These are phyloP conservation scores for Cryptosporidium canis DNA, from an alignment of 169 alveolate species.

Conservation along the genomic window DNA sequence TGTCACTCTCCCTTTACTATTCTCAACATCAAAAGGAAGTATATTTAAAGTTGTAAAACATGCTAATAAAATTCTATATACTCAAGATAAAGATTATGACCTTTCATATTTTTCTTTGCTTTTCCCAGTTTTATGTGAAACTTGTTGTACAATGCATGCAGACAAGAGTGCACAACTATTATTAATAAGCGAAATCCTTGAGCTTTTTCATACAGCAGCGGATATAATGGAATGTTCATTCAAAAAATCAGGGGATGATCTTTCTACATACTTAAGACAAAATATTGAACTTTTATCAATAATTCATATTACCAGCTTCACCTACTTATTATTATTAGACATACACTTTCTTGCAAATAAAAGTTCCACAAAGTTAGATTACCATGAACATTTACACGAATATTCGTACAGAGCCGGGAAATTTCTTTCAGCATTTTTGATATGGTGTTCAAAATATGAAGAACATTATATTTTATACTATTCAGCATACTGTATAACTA, in stretches of 20 bases:
- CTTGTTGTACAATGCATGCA: conserved; percentile 49
- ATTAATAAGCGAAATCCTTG: conserved; percentile 7
- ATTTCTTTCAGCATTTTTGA: conserved; percentile 13
- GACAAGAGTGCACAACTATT: neutral
- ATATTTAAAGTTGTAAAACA: neutral
- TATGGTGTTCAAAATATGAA: conserved; percentile 54
- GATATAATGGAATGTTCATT: neutral
- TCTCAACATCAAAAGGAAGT: neutral
- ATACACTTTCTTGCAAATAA: conserved; percentile 6
- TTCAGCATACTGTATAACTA: conserved; percentile 48
- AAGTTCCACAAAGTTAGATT: neutral
- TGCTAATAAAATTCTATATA: conserved; percentile 2
- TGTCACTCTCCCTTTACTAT: conserved; percentile 6
- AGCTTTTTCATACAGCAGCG: conserved; percentile 8
- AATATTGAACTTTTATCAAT: conserved; percentile 4
- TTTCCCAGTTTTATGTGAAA: conserved; percentile 56
- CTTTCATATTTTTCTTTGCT: conserved; percentile 27
- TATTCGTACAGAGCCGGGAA: conserved; percentile 9
- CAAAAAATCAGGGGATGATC: neutral
- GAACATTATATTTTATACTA: conserved; percentile 15
- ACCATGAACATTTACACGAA: neutral
- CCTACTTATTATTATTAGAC: conserved; percentile 49
- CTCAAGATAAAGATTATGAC: neutral
- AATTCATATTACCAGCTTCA: conserved; percentile 37
- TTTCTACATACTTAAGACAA: neutral